Base-by-base conservation (phyloP, 441 rosid species). In the Aleurites moluccanus region DNA sequence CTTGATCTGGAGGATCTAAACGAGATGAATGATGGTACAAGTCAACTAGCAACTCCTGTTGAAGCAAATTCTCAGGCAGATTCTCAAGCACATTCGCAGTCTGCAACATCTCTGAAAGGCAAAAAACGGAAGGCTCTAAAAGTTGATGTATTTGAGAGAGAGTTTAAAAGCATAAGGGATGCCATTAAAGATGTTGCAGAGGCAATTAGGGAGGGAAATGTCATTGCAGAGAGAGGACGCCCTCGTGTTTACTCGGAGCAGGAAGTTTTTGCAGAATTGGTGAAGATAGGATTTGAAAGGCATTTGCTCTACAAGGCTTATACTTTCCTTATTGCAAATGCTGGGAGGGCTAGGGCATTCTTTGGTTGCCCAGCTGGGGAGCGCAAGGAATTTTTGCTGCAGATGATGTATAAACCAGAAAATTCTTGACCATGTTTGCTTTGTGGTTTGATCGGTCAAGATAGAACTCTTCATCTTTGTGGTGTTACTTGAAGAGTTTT, bases 221-320 rank as follows among this genome's bases (percentile, higher is more conserved):
- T 30, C n/a, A 71, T 75, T 44, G 79, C 68, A 5, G 83, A 78
- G 75, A 70, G 77, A 56, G 76, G 82, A 61, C 38, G 75, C 68
- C 78, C 44, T n/a, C 67, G 27, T 3, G 80, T 83, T 44, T 66
- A 79, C 73, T 23, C 80, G 2, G 80, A 75, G 69, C 77, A 66
- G 67, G 79, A 82, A 75, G 79, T 76, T 42, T 80, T 78, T 61
- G 63, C 74, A 27, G 82, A 78, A 74, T 42, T 76, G 62, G 45
- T 68, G 73, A 84, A 50, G 49, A 33, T 79, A 28, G 76, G 81
- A 56, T 42, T 79, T 28, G 74, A 77, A 25, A 33, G 71, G n/a
- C 30, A 63, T 21, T 20, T 80, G 16, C 52, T 69, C 2, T 55
- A 73, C 72, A 78, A 63, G 77, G 82, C 82, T 13, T 83, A 70